Evolutionary conservation across 2,329 filamentous ascomycete species (phyloP).

Genomic region (Sclerotinia glacialis): DNA sequence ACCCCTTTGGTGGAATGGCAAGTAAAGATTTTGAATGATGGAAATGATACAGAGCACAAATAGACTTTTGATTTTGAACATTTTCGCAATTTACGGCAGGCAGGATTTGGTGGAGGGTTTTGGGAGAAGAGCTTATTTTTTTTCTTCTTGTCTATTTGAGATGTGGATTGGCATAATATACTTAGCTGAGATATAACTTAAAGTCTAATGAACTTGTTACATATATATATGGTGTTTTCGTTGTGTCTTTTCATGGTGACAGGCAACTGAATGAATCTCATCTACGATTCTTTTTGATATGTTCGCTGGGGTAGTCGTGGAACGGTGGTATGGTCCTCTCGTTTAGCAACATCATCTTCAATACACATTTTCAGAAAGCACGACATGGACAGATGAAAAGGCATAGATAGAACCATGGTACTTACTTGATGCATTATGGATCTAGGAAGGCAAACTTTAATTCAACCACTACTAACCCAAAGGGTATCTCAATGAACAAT

Average conservation of each 20-base stretch:
- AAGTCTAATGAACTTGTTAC: slow-evolving; percentile 17
- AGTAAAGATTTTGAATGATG: slow-evolving; percentile 15
- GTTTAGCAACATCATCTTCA: neutral
- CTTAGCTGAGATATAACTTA: slow-evolving; percentile 12
- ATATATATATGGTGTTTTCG: neutral
- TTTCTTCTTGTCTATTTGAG: slow-evolving; percentile 14
- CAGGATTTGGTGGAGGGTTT: neutral
- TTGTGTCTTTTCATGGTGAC: neutral
- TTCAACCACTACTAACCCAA: neutral
- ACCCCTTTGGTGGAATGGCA: slow-evolving; percentile 12
- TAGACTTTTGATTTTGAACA: slow-evolving; percentile 17
- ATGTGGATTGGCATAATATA: slow-evolving; percentile 11
- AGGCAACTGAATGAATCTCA: neutral
- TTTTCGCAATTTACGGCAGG: neutral
- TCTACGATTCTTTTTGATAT: neutral
- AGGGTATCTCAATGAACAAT: neutral
- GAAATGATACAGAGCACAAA: slow-evolving; percentile 15
- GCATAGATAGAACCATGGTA: neutral
- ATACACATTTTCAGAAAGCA: neutral
- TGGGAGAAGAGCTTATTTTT: neutral
- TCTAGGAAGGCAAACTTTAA: neutral
- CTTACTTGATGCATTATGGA: neutral
- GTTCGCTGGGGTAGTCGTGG: neutral
- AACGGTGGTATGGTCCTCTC: neutral
- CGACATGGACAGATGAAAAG: neutral